Percentiles rank a stretch among this genome's conserved stretches.
Conservation (phyloP, 2,329 filamentous ascomycete species). For the Neonectria hederae region DNA sequence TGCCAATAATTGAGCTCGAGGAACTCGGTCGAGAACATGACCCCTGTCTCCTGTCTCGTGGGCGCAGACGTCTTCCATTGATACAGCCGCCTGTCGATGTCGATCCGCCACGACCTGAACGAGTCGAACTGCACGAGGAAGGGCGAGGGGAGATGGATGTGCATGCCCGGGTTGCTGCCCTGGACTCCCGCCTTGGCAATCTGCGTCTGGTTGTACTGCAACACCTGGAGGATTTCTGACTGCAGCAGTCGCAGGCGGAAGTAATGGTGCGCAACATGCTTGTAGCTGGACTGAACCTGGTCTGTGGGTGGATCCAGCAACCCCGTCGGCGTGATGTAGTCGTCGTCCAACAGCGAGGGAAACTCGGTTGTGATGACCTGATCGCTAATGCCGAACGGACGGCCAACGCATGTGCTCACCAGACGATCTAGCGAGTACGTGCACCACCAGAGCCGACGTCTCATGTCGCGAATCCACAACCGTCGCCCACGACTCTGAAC, state of each 20-base stretch:
- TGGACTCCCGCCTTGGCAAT: conserved; percentile 74
- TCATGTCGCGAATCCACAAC: conserved; percentile 86
- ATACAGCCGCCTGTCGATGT: conserved; percentile 83
- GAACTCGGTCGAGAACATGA: conserved; percentile 89
- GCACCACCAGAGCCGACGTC: conserved; percentile 94
- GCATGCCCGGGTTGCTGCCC: conserved; percentile 78
- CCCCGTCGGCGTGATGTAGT: conserved; percentile 83
- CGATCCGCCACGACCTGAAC: conserved; percentile 86
- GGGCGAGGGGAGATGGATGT: conserved; percentile 81
- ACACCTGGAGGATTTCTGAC: conserved; percentile 92
- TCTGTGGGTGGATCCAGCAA: conserved; percentile 70
- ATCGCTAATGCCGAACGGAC: conserved; percentile 95
- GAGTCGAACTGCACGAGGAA: conserved; percentile 86
- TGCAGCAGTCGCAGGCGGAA: conserved; percentile 88
- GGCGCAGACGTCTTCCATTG: conserved; percentile 90
- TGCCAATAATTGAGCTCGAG: conserved; percentile 98
- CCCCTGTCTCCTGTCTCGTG: conserved; percentile 80
- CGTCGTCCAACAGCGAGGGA: conserved; percentile 87
- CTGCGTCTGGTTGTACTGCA: conserved; percentile 91
- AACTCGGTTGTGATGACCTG: conserved; percentile 96
- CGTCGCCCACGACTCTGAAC: conserved; percentile 69
- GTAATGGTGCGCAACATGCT: conserved; percentile 91
- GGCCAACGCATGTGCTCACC: conserved; percentile 91
- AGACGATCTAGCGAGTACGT: conserved; percentile 95
- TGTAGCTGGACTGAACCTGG: conserved; percentile 79